These are phyloP conservation scores for Lepraria neglecta DNA, from an alignment of 495 filamentous ascomycete species.

Conservation along the genomic window DNA sequence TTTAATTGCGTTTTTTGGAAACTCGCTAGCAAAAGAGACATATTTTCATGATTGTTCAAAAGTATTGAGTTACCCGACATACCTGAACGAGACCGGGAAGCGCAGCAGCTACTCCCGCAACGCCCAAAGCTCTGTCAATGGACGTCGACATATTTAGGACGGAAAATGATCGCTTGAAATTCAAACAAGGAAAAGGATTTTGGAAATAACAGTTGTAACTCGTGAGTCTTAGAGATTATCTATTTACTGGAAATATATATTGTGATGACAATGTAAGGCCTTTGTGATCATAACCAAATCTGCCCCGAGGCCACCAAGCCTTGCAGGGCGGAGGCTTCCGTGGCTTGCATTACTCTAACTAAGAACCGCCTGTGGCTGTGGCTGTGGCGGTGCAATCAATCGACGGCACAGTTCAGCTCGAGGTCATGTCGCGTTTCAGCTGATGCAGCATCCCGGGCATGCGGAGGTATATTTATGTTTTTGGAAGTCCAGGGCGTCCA, in stretches of 20 bases:
- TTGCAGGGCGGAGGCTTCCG: slow-evolving; percentile 1
- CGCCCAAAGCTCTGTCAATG: slow-evolving; percentile 3
- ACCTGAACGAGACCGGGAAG: slow-evolving; percentile 1
- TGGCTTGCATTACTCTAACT: background rate
- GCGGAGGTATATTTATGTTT: background rate
- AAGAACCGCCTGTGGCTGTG: background rate
- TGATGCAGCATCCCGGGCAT: slow-evolving; percentile 1
- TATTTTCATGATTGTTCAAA: background rate
- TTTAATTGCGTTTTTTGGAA: background rate
- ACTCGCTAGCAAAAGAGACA: background rate
- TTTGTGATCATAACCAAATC: slow-evolving; percentile 1
- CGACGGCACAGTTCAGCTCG: background rate
- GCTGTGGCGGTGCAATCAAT: slow-evolving; percentile 3
- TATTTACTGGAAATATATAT: background rate
- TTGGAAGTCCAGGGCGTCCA: background rate
- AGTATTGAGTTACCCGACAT: background rate
- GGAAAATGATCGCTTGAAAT: slow-evolving; percentile 2
- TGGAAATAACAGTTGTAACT: background rate
- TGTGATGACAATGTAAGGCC: background rate
- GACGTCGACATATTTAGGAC: slow-evolving; percentile 3
- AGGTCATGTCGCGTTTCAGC: slow-evolving; percentile 1
- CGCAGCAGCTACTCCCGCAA: slow-evolving; percentile 1
- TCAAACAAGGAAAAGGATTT: slow-evolving; percentile 6
- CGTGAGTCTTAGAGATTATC: background rate
- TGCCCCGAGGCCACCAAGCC: background rate